These are phyloP conservation scores for Cardiospermum halicacabum DNA, from an alignment of 345 rosid species.

Conservation along the genomic window DNA sequence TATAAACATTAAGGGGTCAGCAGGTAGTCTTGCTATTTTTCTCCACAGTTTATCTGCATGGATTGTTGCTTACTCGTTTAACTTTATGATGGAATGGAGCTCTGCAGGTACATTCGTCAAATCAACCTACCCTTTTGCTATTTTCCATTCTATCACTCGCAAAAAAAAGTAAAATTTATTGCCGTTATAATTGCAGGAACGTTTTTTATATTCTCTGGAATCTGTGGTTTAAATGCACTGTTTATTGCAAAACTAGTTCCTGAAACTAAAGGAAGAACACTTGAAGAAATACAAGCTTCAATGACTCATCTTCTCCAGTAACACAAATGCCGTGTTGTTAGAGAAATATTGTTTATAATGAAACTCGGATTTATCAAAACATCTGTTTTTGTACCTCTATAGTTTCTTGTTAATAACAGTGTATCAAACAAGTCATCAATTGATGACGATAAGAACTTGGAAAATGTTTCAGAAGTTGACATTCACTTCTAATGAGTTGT, in stretches of 20 bases:
- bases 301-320: slow-evolving; percentile 18
- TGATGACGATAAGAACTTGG: too few relatives aligned
- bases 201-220: slow-evolving; percentile 40
- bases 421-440: too few relatives aligned
- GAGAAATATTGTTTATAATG: neutral
- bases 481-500: too few relatives aligned
- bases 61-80: slow-evolving; percentile 44
- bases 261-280: slow-evolving; percentile 58
- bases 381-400: too few relatives aligned
- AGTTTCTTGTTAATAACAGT: too few relatives aligned
- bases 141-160: neutral
- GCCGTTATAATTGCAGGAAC: slow-evolving; percentile 33
- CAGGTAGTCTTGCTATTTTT: slow-evolving; percentile 49
- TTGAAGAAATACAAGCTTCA: slow-evolving; percentile 51
- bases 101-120: slow-evolving; percentile 31
- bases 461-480: too few relatives aligned
- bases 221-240: slow-evolving; percentile 19
- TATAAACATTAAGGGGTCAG: slow-evolving; percentile 43
- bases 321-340: neutral
- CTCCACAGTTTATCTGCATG: slow-evolving; percentile 40
- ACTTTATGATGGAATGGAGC: slow-evolving; percentile 51
- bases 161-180: neutral
- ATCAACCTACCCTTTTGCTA: neutral
- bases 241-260: slow-evolving; percentile 51
- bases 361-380: too few relatives aligned